These are phyloP conservation scores for Draba incana DNA, from an alignment of 345 rosid species.

Conservation along the genomic window DNA sequence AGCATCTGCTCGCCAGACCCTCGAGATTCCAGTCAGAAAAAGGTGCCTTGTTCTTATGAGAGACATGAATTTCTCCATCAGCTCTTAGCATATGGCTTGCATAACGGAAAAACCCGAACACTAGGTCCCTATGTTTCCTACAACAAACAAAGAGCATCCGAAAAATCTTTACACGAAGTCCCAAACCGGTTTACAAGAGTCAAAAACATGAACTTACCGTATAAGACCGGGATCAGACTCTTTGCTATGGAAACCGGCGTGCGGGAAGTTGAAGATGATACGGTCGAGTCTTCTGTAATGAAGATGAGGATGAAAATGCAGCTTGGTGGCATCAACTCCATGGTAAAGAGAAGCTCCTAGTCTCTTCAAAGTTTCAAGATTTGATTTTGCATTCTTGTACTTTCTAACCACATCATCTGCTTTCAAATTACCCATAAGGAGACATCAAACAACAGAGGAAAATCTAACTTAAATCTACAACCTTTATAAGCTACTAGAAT, in stretches of 20 bases:
- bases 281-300: slow-evolving; percentile 49
- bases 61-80: slow-evolving; percentile 58
- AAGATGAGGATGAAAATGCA: slow-evolving; percentile 45
- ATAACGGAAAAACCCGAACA: slow-evolving; percentile 52
- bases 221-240: background rate
- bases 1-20: slow-evolving; percentile 52
- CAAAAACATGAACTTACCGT: too few relatives aligned
- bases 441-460: too few relatives aligned
- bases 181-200: slow-evolving; percentile 23
- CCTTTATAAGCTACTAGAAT: background rate
- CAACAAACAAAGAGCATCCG: too few relatives aligned
- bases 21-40: slow-evolving; percentile 55
- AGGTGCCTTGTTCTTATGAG: slow-evolving; percentile 57
- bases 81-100: slow-evolving; percentile 50
- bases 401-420: slow-evolving; percentile 47
- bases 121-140: too few relatives aligned
- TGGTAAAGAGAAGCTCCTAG: slow-evolving; percentile 52
- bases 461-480: background rate
- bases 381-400: slow-evolving; percentile 51
- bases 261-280: slow-evolving; percentile 62
- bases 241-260: slow-evolving; percentile 60
- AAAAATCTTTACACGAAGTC: too few relatives aligned
- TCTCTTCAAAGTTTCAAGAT: slow-evolving; percentile 39
- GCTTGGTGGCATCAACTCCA: slow-evolving; percentile 60
- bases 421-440: background rate